Base-by-base conservation (phyloP, 73 alveolate genomes). In the Paramecium octaurelia region DNA sequence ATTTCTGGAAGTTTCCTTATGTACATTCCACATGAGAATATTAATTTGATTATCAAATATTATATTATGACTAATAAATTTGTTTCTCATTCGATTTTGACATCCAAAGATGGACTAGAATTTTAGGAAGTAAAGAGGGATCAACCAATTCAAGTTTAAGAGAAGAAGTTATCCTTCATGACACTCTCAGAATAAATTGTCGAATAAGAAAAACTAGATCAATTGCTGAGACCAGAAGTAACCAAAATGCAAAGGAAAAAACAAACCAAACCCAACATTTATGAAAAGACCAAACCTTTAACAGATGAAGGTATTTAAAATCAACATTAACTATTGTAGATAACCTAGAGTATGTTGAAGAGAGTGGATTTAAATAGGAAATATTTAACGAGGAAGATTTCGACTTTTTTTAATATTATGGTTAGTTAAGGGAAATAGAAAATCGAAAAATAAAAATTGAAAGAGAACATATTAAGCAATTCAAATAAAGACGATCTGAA, bases 351-450 rank as follows among this genome's bases (percentile, higher is more conserved):
- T 38, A 42, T 21, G 71, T 77, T 40, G 90, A 77, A 31, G 90
- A 77, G 27, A 42, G 73, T 18, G 90, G 90, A 12, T 77, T 77
- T 77, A 77, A 77, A 77, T 77, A 77, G 27, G 90, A 77, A 77
- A 77, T 77, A 21, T 77, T 77, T 59, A 80, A 80, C 23, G 76
- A 80, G 24, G 76, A 80, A 80, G 91, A 43, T 48, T 80, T 80
- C 23, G 91, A 77, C 18, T 77, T 35, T 77, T 80, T 80, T 35
- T 46, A 43, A 43, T 42, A 80, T 35, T 80, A 80, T 43, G 91
- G 91, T 23, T 48, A 80, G n/a, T 80, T 80, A 14, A 80, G 91
- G 27, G 91, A 80, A 46, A 80, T 80, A 8, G 76, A 80, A 8
- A 64, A 80, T 80, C 18, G 29, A 27, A 80, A 80, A 80, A 44